phyloP scores from a whole-genome alignment of 305 asterid genomes.

The Solanum hybrid region DNA sequence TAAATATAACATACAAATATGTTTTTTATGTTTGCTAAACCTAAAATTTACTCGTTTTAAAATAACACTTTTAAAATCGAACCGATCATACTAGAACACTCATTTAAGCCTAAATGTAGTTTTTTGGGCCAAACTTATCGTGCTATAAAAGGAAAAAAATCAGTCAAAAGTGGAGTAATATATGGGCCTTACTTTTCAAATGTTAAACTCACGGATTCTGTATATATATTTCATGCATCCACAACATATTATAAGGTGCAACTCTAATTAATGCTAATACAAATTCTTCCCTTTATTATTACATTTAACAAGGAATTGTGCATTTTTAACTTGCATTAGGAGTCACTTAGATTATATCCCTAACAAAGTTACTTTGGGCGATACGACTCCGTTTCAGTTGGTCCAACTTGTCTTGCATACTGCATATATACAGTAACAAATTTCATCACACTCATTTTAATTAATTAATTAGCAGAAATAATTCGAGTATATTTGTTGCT shows the following conservation, averaged over 20 bases:
- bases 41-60: too few species aligned
- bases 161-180: not conserved
- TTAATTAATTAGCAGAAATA: not conserved
- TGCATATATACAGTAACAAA: slow-evolving; percentile 14
- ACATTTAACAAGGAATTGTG: not conserved
- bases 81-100: not conserved
- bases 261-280: not conserved
- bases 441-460: not conserved
- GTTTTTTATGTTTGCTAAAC: too few species aligned
- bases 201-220: not conserved
- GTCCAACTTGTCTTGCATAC: slow-evolving; percentile 64
- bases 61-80: too few species aligned
- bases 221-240: not conserved
- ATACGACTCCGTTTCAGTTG: slow-evolving; percentile 40
- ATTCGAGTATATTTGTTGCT: not conserved
- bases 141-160: not conserved
- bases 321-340: not conserved
- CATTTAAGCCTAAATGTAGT: not conserved
- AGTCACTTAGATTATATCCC: not conserved
- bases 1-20: too few species aligned
- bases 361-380: slow-evolving; percentile 21
- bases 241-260: not conserved
- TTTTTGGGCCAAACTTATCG: not conserved
- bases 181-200: not conserved
- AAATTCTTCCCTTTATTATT: not conserved